Conservation (phyloP, 192 early-diverging fungal species). For the Geranomyces variabilis region DNA sequence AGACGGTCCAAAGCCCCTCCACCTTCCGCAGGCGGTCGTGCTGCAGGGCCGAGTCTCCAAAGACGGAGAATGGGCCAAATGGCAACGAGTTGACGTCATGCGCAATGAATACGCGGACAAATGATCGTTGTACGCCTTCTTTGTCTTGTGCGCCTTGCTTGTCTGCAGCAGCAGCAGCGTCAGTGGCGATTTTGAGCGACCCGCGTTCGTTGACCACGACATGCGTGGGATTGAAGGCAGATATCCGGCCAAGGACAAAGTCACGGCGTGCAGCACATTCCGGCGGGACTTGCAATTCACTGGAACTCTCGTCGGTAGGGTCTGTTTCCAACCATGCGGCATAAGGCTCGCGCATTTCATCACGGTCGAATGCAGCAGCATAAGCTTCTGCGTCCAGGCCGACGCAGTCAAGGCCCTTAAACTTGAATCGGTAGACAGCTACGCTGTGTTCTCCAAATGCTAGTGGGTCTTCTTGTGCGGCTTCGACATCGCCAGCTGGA, state of each 20-base stretch:
- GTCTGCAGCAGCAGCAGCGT: not conserved
- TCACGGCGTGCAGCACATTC: constrained; percentile 3
- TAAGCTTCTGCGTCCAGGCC: constrained; percentile 26
- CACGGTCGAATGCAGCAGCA: not conserved
- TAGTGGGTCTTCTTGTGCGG: not conserved
- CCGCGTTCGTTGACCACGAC: constrained; percentile 31
- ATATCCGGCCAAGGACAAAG: constrained; percentile 17
- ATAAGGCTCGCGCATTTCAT: not conserved
- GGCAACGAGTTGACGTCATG: constrained; percentile 34
- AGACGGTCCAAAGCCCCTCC: constrained; percentile 33
- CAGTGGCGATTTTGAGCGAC: constrained; percentile 33
- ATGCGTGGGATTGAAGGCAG: constrained; percentile 30
- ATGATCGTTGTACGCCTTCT: not conserved
- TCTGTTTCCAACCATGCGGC: constrained; percentile 19
- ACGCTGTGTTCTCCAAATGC: not conserved
- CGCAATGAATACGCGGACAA: constrained; percentile 25
- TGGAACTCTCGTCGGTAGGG: not conserved
- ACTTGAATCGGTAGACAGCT: constrained; percentile 20
- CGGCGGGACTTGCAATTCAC: not conserved
- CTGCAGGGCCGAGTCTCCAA: constrained; percentile 12
- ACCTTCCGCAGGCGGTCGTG: constrained; percentile 24
- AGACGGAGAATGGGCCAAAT: constrained; percentile 28
- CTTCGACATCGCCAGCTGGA: not conserved
- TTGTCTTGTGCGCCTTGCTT: not conserved
- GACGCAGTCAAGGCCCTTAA: constrained; percentile 21